Conservation (phyloP, 768 basidiomycete genomes). For the Phlebiopsis flavidoalba region DNA sequence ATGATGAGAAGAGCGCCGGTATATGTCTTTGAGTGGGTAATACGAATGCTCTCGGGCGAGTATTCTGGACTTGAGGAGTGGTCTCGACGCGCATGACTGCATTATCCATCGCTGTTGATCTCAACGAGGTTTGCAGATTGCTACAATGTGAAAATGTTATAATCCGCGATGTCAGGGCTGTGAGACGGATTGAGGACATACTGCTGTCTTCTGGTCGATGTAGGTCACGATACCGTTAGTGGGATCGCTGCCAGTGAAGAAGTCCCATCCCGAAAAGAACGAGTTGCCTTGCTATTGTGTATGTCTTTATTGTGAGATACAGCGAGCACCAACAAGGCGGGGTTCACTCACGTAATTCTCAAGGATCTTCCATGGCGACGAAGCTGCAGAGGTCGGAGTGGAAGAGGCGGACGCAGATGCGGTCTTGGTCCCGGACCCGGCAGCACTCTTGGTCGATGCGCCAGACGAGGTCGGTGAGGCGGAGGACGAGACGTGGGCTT, state of each 20-base stretch:
- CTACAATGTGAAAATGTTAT: conserved; percentile 24
- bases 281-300: conserved; percentile 47
- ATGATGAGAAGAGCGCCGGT: conserved; percentile 70
- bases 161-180: neutral
- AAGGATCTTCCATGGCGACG: conserved; percentile 40
- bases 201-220: conserved; percentile 55
- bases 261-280: conserved; percentile 84
- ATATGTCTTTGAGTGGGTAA: conserved; percentile 50
- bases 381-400: conserved; percentile 5
- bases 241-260: conserved; percentile 65
- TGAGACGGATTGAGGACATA: conserved; percentile 26
- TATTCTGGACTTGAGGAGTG: conserved; percentile 57
- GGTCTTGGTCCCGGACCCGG: conserved; percentile 2
- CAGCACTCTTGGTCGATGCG: neutral
- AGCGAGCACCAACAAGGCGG: neutral
- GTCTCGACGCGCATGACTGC: conserved; percentile 89
- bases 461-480: neutral
- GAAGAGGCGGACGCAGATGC: conserved; percentile 8
- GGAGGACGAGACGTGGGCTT: neutral
- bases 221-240: conserved; percentile 72
- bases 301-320: neutral
- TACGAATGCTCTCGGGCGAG: conserved; percentile 76
- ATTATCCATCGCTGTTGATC: conserved; percentile 66
- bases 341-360: conserved; percentile 48
- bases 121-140: conserved; percentile 53